A percentile compares a stretch with the other conserved stretches of the same genome.
phyloP scores from a whole-genome alignment of 2,329 filamentous ascomycete genomes.

The Colletotrichum sp. region DNA sequence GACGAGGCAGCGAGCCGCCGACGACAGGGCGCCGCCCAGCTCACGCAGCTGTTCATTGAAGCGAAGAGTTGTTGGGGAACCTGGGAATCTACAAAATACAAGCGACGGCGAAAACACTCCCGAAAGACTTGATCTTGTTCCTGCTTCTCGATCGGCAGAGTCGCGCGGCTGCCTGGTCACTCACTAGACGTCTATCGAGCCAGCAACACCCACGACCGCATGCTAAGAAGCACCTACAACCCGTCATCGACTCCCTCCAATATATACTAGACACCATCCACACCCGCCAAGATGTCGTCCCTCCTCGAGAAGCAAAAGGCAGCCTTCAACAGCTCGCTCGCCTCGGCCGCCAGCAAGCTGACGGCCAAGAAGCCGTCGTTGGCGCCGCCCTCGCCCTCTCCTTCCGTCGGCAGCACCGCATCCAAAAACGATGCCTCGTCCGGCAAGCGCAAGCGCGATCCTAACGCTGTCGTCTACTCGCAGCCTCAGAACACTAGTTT shows the following conservation, averaged over 20 bases:
- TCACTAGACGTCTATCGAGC: neutral
- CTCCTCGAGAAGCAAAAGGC: conserved; percentile 71
- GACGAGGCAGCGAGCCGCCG: neutral
- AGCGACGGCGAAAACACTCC: neutral
- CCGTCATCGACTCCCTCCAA: neutral
- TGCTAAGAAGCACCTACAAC: neutral
- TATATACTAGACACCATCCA: neutral
- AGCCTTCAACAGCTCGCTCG: conserved; percentile 65
- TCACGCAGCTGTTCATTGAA: neutral
- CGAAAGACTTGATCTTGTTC: neutral
- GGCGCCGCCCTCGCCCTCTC: conserved; percentile 68
- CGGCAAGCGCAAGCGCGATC: conserved; percentile 66
- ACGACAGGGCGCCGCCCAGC: neutral
- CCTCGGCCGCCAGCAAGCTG: conserved; percentile 69
- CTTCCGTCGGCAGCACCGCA: conserved; percentile 57
- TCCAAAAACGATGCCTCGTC: conserved; percentile 63
- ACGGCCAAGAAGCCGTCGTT: conserved; percentile 52
- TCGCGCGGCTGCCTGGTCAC: neutral
- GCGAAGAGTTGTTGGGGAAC: neutral
- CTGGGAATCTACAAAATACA: neutral
- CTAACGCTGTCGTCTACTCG: conserved; percentile 67
- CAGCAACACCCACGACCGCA: neutral
- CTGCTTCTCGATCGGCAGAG: neutral
- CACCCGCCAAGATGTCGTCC: conserved; percentile 54
- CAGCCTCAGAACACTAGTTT: conserved; percentile 79